Base-by-base conservation (phyloP, 352 stramenopile genomes). In the Phytopythium aichiense region DNA sequence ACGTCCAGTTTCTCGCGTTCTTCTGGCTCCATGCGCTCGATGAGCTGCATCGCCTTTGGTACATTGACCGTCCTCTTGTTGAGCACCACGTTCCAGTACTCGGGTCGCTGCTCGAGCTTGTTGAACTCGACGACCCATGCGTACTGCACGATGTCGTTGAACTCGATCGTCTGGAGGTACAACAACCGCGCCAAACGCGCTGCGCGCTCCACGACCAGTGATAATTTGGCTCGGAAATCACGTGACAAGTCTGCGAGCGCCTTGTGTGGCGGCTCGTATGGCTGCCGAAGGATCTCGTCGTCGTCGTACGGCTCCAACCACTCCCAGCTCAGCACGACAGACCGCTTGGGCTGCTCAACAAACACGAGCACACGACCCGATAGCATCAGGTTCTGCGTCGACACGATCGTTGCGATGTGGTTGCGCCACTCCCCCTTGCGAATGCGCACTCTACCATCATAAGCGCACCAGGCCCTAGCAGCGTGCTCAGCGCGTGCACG, bases 71-170 rank as follows among this genome's bases (percentile, higher is more conserved):
- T 75, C n/a, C 79, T 70, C 49, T 68, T 76, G 65, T 92, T 89
- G 9, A 87, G 69, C 23, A 92, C 83, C 9, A 92, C 79, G 49
- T 92, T 90, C 83, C 83, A 92, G 60, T 78, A 90, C 67, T 92
- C 80, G 20, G 71, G 52, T 42, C 76, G 73, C 43, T 87, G 51
- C 51, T 76, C 67, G 5, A 49, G 58, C 48, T 84, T 81, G 66
- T 90, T 86, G 64, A 69, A 86, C 25, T 89, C 80, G 13, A 77
- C 76, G 7, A 90, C 70, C 83, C 83, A 92, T 7, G 83, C 80
- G 48, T 81, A 86, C 30, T 81, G 75, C n/a, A 68, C 60, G 33
- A 92, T 74, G n/a, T 84, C 77, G 23, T 82, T 73, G 56, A 87
- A 92, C 61, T 89, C 82, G 60, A 88, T 72, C 0, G 66, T 74